Evolutionary conservation across 148 eudicot genomes (phyloP), one percentile per base, ranked within the genome.

Genomic region (Chenopodium berlandieri): DNA sequence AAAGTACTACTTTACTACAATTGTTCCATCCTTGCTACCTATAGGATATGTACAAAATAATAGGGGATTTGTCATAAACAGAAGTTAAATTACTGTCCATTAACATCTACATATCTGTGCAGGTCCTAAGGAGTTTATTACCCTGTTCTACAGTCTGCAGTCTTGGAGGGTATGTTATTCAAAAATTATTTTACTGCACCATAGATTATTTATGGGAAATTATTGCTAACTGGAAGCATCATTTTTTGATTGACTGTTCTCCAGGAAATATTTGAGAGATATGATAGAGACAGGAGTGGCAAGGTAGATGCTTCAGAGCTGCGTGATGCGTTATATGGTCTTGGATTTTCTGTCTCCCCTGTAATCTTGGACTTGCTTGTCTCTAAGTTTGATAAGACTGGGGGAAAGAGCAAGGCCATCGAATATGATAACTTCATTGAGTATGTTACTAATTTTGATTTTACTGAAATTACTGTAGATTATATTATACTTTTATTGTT

Each of bases 401-500:
- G 97, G 31, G 99, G 98, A 75, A 90, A 79, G 81, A 87, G 77
- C 87, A 91, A 66, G 87, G 94, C 97, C 76, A 92, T 96, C 66
- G 97, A 94, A 86, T 96, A 96, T 80, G 99, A 96, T 86, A 96
- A 94, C 84, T 96, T 96, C 91, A 94, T 96, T 2, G 99, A 94
- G 99, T 91, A 92, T n/a, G 97, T 83, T 50, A 25, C 65, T 16
- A 19, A n/a, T 70, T 47, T 40, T 78, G 23, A 25, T 69, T 34
- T 4, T 69, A 52, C 25, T 22, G 44, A 0, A 34, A 20, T 14
- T 27, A 34, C 17, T 27, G 25, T 34, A 70, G 27, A 16, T 13
- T 31, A 17, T 62, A 27, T 50, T 11, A 11, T 50, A 12, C 0
- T 46, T n/a, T 16, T 13, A 40, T 67, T 80, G 14, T 56, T 71